Evolutionary conservation across 192 early-diverging fungal genomes (phyloP), one percentile per base, ranked within the genome.

Genomic region (Coemansia sp.): DNA sequence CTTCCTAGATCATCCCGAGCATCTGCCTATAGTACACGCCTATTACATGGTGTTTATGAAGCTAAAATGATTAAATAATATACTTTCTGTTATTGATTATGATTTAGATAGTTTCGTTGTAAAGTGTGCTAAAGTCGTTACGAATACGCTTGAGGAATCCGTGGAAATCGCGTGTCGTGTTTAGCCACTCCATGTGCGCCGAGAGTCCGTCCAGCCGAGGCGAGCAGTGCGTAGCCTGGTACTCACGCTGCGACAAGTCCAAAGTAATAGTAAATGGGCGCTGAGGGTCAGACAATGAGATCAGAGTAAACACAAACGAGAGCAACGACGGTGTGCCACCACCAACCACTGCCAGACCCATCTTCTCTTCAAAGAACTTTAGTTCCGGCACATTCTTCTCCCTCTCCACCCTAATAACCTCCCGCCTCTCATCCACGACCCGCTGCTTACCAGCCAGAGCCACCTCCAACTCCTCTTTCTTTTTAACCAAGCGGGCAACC

Each of bases 61-160:
- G 27, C 71, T 86, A 11, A 72, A 75, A 29, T 85, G 67, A 27
- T 27, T 27, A 27, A 27, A 27, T 27, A 27, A 27, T 27, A 27
- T 27, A 27, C 27, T 27, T 27, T 1, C 27, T 27, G 34, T 36
- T 36, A 36, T 36, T 36, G 27, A 27, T 36, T 8, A 36, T 36
- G 4, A 36, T 8, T 36, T 2, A 79, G 11, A 71, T 46, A 33
- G 68, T 63, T 27, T 65, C 65, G 44, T 63, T 71, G 57, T 84
- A 84, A 34, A 69, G 61, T 16, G 88, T 79, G 10, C 73, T 71
- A 77, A 93, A 93, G 4, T 78, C 85, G 42, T 74, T 74, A 6
- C 92, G 88, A 49, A 89, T 85, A 51, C 79, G 80, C 79, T 93
- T 91, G 63, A 93, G 62, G 61, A 93, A 93, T 1, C 81, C 83